Evolutionary conservation across 495 filamentous ascomycete species (phyloP), one percentile per base, ranked within the genome.

Genomic region (Penicillium daleae): DNA sequence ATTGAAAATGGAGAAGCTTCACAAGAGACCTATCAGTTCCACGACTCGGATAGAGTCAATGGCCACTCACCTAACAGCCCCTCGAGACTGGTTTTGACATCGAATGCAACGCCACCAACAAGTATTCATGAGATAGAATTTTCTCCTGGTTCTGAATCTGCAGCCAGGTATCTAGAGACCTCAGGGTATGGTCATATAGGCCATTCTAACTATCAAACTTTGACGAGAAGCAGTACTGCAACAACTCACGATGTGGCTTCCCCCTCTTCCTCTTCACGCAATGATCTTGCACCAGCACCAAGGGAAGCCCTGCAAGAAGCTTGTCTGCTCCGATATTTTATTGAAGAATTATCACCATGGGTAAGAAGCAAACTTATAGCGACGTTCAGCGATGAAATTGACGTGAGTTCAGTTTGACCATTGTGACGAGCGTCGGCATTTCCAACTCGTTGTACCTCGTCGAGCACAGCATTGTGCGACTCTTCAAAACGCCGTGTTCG

Each of bases 341-440:
- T 70, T 22, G 71, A 71, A 44, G 71, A 74, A 21, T 35, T 74
- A 13, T 74, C 69, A 27, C 66, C 68, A n/a, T 71, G 66, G 71
- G 69, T 74, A 68, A 42, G 62, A 32, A 5, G 29, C 19, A 8
- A 49, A 13, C 44, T 27, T 31, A 12, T 49, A 24, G 7, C 19
- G 3, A 24, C 15, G 44, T 21, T 6, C 12, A 13, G 3, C 17
- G 31, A 22, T 40, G 35, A 6, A 29, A 46, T 8, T 64, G 50
- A 66, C 26, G 31, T 2, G 7, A 27, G 8, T 10, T 31, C 22
- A 74, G 71, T 74, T 74, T 51, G 71, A 74, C 35, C 65, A 68
- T 49, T 74, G 71, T 39, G 71, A 74, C 49, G 65, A 68, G 6
- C 46, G 27, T 35, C 56, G 59, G 19, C 68, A 74, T 37, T 74